Evolutionary conservation across 148 eudicot genomes (phyloP).

Genomic region (Amaranthus palmeri): DNA sequence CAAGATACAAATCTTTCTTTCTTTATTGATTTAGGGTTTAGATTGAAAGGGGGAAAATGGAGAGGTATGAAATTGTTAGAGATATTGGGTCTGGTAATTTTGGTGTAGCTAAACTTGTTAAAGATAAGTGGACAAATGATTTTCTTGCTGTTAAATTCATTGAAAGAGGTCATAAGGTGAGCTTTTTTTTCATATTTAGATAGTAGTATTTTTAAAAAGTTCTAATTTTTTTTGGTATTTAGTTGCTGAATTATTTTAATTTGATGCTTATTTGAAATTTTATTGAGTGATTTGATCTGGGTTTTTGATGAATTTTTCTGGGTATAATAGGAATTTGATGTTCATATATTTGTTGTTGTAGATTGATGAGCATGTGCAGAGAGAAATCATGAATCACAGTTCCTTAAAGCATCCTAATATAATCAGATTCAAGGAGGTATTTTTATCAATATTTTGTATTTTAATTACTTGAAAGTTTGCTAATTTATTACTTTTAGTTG

Average conservation of each 20-base stretch:
- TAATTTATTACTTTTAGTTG: background rate
- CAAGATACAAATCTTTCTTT: too few species aligned
- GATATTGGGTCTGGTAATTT: constrained; percentile 85
- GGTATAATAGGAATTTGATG: background rate
- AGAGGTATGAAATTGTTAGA: constrained; percentile 60
- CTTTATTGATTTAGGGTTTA: background rate
- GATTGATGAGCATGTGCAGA: constrained; percentile 92
- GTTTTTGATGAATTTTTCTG: background rate
- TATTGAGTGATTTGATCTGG: constrained; percentile 15
- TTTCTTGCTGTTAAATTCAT: constrained; percentile 72
- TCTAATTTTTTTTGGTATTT: background rate
- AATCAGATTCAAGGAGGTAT: constrained; percentile 78
- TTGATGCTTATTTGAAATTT: constrained; percentile 6
- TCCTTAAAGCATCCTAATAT: constrained; percentile 82
- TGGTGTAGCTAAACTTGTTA: constrained; percentile 84
- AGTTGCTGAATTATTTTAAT: background rate
- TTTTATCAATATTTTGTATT: background rate
- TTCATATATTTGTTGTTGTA: constrained; percentile 26
- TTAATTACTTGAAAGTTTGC: background rate
- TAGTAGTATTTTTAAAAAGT: background rate
- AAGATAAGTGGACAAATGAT: constrained; percentile 51
- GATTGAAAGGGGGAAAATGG: constrained; percentile 36
- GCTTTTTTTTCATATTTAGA: background rate
- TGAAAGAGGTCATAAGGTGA: constrained; percentile 78
- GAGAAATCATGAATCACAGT: constrained; percentile 90